Conservation (phyloP, 305 asterid genomes). For the Ajuga reptans region DNA sequence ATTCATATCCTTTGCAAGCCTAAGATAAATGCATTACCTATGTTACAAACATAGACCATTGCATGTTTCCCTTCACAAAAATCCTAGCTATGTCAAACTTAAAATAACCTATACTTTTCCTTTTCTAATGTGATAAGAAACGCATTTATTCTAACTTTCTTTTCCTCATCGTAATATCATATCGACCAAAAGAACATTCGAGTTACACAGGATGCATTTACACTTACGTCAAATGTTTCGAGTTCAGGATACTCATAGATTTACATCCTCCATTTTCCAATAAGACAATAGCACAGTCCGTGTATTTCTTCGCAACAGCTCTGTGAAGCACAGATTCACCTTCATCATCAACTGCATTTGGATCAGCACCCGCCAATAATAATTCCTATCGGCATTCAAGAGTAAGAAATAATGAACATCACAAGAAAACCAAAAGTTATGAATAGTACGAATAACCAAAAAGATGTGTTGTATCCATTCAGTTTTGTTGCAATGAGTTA, state of each 20-base stretch:
- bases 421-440: not conserved
- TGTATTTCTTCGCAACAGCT: constrained; percentile 85
- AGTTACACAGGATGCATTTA: constrained; percentile 24
- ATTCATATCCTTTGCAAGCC: not conserved
- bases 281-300: constrained; percentile 81
- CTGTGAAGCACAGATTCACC: constrained; percentile 96
- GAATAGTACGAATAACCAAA: not conserved
- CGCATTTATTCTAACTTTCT: not conserved
- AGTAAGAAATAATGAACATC: constrained; percentile 15
- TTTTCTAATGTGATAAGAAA: not conserved
- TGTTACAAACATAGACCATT: not conserved
- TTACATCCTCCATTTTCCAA: constrained; percentile 93
- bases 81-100: not conserved
- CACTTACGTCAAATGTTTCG: constrained; percentile 84
- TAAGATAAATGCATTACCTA: constrained; percentile 8
- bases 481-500: not conserved
- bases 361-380: constrained; percentile 90
- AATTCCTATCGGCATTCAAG: constrained; percentile 55
- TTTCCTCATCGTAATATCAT: constrained; percentile 1
- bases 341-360: constrained; percentile 94
- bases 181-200: constrained; percentile 7
- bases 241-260: constrained; percentile 82
- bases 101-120: constrained; percentile 2
- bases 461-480: not conserved
- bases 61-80: constrained; percentile 2